Base-by-base conservation (phyloP, 768 basidiomycete species). In the Butyriboletus loyo region DNA sequence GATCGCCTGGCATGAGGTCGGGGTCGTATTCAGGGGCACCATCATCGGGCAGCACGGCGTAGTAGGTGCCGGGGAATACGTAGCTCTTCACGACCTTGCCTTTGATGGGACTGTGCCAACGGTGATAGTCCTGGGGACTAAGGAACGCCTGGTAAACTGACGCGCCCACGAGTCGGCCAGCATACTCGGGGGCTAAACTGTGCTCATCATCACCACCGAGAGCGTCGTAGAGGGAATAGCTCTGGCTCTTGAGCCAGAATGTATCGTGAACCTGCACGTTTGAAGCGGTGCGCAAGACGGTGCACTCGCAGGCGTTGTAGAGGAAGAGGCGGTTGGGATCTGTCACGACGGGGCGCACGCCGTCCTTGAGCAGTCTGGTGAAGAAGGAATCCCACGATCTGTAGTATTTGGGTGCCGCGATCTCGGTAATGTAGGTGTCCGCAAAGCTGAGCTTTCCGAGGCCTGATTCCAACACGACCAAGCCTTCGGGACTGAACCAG, bases 231-330 rank as follows among this genome's bases (percentile, higher is more conserved):
- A 85, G 76, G 6, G 82, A 84, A 67, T 86, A 85, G 0, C 75
- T 73, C 56, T 84, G 72, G 8, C 70, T 75, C 60, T 86, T 85
- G 65, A 83, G 63, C 81, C 81, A 85, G 66, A 85, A 84, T 21
- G 61, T 60, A 39, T 82, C 80, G 9, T 66, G 58, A 4, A 56
- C 61, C 40, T 78, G 58, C 36, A 82, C 74, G 39, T 77, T 58
- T 28, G 46, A 14, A 66, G 53, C 70, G 66, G n/a, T 39, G 34
- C 49, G 47, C 60, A 78, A 74, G 8, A 77, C 58, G 9, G 64
- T 72, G 24, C 77, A 79, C 57, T 86, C 84, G 73, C 83, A 36
- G 35, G 35, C n/a, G n/a, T 36, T 36, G 35, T 36, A 36, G n/a
- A 36, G 8, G 35, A 19, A 36, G 35, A 36, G 19, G 10, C 34